Evolutionary conservation across 192 early-diverging fungal species (phyloP).

Genomic region (Neocallimastix lanati): DNA sequence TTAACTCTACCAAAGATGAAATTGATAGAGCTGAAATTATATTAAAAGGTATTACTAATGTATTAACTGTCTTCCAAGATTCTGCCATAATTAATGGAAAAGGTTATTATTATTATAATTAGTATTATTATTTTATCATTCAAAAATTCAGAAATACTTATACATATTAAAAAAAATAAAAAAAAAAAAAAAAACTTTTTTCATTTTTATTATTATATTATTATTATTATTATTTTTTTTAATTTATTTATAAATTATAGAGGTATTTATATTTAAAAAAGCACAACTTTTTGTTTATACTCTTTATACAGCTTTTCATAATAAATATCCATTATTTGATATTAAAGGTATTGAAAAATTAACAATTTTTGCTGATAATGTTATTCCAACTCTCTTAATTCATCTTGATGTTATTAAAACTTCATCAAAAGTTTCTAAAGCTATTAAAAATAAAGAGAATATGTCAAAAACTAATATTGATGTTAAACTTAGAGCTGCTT

Average conservation of each 20-base stretch:
- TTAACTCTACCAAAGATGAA: not conserved
- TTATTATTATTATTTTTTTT: no score
- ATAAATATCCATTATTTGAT: slow-evolving; percentile 28
- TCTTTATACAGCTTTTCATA: slow-evolving; percentile 35
- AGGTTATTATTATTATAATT: no score
- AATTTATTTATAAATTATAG: no score
- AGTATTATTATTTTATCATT: no score
- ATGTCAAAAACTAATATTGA: not conserved
- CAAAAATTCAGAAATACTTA: no score
- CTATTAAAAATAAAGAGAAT: not conserved
- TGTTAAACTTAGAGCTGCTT: slow-evolving; percentile 45
- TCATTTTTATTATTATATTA: no score
- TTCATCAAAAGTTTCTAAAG: not conserved
- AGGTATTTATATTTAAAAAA: slow-evolving; percentile 57
- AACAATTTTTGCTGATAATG: slow-evolving; percentile 60
- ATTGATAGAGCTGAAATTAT: slow-evolving; percentile 20
- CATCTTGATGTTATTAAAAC: not conserved
- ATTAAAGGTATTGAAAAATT: slow-evolving; percentile 44
- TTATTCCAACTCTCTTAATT: slow-evolving; percentile 45
- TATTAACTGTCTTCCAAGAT: slow-evolving; percentile 58
- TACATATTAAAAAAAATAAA: no score
- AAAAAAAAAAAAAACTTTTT: no score
- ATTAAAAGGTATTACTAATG: slow-evolving; percentile 32
- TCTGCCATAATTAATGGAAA: slow-evolving; percentile 20
- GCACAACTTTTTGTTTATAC: slow-evolving; percentile 52